Conservation (phyloP, 2,329 filamentous ascomycete species). For the Nigrospora oryzae region DNA sequence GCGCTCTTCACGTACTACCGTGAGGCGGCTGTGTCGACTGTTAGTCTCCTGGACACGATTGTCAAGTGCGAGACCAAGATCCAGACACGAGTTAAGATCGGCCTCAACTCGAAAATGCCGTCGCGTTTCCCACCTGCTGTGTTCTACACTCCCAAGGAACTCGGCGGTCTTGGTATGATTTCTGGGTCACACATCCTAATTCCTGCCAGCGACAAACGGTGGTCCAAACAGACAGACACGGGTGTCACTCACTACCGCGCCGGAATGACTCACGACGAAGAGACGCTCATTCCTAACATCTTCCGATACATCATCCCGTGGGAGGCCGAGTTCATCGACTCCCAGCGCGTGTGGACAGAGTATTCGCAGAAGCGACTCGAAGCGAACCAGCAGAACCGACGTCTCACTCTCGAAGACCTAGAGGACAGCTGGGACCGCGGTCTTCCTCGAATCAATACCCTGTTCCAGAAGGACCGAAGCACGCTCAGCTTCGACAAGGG, state of each 20-base stretch:
- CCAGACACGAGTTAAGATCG: conserved; percentile 97
- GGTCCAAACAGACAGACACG: conserved; percentile 96
- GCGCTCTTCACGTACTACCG: conserved; percentile 98
- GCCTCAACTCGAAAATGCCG: conserved; percentile 98
- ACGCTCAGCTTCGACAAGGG: conserved; percentile 98
- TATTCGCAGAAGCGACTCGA: conserved; percentile 97
- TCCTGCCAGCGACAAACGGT: conserved; percentile 93
- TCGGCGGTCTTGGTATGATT: conserved; percentile 97
- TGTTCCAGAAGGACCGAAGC: conserved; percentile 97
- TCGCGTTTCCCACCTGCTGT: conserved; percentile 96
- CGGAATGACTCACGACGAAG: conserved; percentile 97
- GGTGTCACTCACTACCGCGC: conserved; percentile 95
- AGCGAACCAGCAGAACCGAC: conserved; percentile 93
- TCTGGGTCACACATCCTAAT: conserved; percentile 97
- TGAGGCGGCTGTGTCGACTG: conserved; percentile 92
- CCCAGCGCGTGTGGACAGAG: conserved; percentile 97
- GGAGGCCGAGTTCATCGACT: conserved; percentile 99
- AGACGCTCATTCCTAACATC: conserved; percentile 96
- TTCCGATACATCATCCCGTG: conserved; percentile 99
- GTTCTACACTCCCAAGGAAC: conserved; percentile 96
- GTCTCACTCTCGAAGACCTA: conserved; percentile 88
- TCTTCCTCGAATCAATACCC: conserved; percentile 92
- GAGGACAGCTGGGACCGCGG: conserved; percentile 98
- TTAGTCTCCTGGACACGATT: conserved; percentile 89
- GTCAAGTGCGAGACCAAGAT: conserved; percentile 99